These are phyloP conservation scores for Solanum boliviense DNA, from an alignment of 257 asterid species.

Conservation along the genomic window DNA sequence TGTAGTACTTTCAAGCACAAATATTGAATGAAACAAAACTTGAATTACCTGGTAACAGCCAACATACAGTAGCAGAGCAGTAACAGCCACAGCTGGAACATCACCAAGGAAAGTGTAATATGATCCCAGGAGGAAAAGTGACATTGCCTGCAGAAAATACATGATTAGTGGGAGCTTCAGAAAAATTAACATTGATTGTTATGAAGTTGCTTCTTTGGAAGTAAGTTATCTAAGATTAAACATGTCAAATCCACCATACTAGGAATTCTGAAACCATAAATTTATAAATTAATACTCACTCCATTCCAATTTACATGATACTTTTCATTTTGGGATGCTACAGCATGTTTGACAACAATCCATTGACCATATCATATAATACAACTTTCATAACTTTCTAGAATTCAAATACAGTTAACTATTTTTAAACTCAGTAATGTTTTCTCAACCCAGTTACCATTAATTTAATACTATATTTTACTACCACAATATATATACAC, in stretches of 20 bases:
- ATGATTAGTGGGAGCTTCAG: conserved; percentile 1
- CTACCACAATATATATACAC: not conserved
- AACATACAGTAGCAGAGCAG: conserved; percentile 77
- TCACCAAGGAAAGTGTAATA: conserved; percentile 67
- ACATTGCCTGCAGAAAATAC: conserved; percentile 50
- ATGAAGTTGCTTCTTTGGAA: not conserved
- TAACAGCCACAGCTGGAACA: conserved; percentile 68
- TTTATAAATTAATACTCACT: not conserved
- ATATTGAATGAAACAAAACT: not conserved
- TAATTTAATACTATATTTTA: not conserved
- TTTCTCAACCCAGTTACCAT: not conserved
- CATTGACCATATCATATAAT: not conserved
- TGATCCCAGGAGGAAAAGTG: conserved; percentile 86
- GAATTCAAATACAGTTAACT: not conserved
- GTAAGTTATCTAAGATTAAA: not conserved
- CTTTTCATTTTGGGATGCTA: not conserved
- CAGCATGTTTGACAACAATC: not conserved
- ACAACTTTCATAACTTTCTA: not conserved
- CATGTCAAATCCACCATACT: not conserved
- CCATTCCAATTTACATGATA: not conserved
- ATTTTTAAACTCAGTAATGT: not conserved
- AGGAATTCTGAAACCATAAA: not conserved
- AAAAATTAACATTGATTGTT: not conserved
- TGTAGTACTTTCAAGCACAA: not conserved
- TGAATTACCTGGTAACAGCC: conserved; percentile 88